Conservation (phyloP, 768 basidiomycete species). For the Kwoniella sp. region DNA sequence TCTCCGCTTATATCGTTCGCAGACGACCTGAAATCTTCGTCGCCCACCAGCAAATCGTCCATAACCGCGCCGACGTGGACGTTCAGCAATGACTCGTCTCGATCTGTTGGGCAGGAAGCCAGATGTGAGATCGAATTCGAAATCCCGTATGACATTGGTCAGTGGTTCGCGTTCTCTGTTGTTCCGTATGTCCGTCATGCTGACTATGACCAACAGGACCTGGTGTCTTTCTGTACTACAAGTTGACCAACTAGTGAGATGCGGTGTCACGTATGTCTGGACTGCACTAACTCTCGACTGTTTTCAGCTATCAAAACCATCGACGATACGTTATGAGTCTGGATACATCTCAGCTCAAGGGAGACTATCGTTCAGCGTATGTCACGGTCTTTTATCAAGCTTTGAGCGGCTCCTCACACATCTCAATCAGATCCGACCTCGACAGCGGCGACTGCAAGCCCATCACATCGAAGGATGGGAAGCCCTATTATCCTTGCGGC, state of each 20-base stretch:
- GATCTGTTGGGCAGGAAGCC: conserved; percentile 52
- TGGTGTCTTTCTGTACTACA: conserved; percentile 90
- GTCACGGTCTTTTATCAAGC: neutral
- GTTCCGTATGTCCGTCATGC: too few species aligned
- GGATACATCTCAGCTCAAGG: conserved; percentile 77
- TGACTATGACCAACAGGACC: conserved; percentile 49
- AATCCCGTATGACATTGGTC: conserved; percentile 67
- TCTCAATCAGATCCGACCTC: conserved; percentile 41
- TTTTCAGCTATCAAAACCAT: conserved; percentile 92
- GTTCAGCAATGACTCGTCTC: conserved; percentile 58
- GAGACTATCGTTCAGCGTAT: conserved; percentile 51
- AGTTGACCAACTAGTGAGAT: conserved; percentile 53
- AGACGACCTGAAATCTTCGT: conserved; percentile 51
- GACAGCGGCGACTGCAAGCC: conserved; percentile 79
- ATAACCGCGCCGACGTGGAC: conserved; percentile 65
- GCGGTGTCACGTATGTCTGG: neutral
- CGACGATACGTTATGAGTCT: conserved; percentile 92
- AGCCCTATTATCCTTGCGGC: conserved; percentile 86
- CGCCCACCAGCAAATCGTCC: conserved; percentile 48
- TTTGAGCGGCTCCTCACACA: too few species aligned
- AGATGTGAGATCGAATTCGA: conserved; percentile 79
- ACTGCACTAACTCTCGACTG: neutral
- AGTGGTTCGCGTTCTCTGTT: neutral
- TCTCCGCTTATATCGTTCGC: neutral
- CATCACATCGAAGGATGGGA: conserved; percentile 57